A percentile compares a stretch with the other conserved stretches of the same genome.
Conservation (phyloP, 2,329 filamentous ascomycete species). For the Chaetoscypha palmicola region DNA sequence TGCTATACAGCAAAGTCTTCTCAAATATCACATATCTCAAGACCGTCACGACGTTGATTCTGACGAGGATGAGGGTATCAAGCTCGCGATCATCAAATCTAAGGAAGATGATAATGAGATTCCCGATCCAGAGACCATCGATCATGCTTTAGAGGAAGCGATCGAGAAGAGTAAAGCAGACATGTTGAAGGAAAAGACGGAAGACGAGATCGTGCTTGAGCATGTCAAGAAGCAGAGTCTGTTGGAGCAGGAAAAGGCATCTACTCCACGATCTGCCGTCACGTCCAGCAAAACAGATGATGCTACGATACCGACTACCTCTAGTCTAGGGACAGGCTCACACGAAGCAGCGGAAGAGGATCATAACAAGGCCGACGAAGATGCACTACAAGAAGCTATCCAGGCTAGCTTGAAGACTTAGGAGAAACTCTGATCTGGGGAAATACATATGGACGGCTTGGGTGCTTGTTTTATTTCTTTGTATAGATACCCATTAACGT, state of each 20-base stretch:
- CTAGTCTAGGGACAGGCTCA: not conserved
- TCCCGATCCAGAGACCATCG: slow-evolving; percentile 7
- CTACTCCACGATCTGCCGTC: slow-evolving; percentile 4
- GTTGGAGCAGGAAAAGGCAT: slow-evolving; percentile 51
- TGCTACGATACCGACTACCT: not conserved
- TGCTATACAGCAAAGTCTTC: slow-evolving; percentile 47
- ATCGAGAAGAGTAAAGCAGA: slow-evolving; percentile 31
- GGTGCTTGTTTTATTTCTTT: no score
- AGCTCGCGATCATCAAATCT: slow-evolving; percentile 37
- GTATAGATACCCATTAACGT: no score
- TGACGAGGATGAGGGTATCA: slow-evolving; percentile 34
- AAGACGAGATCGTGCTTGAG: slow-evolving; percentile 11
- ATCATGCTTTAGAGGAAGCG: slow-evolving; percentile 23
- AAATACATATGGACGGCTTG: no score
- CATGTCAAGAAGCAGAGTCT: slow-evolving; percentile 58
- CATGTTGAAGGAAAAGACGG: not conserved
- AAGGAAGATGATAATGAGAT: slow-evolving; percentile 17
- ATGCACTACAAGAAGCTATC: slow-evolving; percentile 49
- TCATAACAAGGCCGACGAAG: slow-evolving; percentile 40
- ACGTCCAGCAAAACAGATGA: not conserved
- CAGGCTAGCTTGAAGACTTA: slow-evolving; percentile 44
- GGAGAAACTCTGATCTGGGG: no score
- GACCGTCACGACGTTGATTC: slow-evolving; percentile 16
- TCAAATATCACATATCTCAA: slow-evolving; percentile 7
- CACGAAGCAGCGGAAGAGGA: not conserved